phyloP scores from a whole-genome alignment of 805 yeast genomes.

The Sugiyamaella chiloensis region DNA sequence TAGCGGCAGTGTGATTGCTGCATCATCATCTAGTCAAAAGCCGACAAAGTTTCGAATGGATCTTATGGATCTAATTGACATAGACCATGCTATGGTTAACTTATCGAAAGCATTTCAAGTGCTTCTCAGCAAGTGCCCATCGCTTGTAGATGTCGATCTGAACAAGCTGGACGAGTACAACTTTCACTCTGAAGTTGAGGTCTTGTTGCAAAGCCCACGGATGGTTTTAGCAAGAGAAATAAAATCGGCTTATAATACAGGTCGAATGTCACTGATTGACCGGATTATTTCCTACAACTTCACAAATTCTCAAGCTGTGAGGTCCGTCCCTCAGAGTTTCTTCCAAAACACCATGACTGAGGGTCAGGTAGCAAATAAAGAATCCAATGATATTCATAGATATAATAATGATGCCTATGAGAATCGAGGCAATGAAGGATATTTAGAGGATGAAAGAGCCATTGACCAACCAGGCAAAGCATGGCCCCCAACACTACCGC shows the following conservation, averaged over 20 bases:
- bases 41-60: slow-evolving; percentile 1
- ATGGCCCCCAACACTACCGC: slow-evolving; percentile 71
- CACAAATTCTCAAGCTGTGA: neutral
- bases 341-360: neutral
- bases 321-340: neutral
- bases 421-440: neutral
- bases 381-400: neutral
- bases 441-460: neutral
- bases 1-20: too few species aligned
- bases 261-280: slow-evolving; percentile 53
- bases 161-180: slow-evolving; percentile 31
- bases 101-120: slow-evolving; percentile 51
- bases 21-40: neutral
- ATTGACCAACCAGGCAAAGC: neutral
- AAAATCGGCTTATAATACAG: slow-evolving; percentile 49
- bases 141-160: slow-evolving; percentile 40
- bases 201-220: slow-evolving; percentile 52
- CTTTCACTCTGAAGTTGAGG: slow-evolving; percentile 42
- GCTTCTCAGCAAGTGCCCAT: slow-evolving; percentile 57
- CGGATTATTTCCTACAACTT: slow-evolving; percentile 38
- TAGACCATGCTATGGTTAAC: slow-evolving; percentile 52
- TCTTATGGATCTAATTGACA: slow-evolving; percentile 28
- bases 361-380: neutral
- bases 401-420: neutral
- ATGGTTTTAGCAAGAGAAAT: slow-evolving; percentile 58